Base-by-base conservation (phyloP, 2,329 filamentous ascomycete species). In the Arthrobotrys megalospora region DNA sequence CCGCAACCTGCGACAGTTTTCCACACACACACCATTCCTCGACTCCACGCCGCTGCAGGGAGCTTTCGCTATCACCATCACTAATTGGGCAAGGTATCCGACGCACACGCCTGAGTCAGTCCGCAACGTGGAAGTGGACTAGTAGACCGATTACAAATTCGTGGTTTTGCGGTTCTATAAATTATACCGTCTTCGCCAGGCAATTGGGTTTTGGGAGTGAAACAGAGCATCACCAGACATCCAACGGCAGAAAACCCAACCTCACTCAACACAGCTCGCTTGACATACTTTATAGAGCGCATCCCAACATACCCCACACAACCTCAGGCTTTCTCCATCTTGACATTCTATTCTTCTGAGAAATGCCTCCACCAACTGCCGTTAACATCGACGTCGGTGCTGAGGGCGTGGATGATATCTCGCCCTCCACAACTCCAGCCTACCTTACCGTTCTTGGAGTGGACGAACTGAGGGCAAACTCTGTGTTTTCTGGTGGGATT, bases 51-150 rank as follows among this genome's bases (percentile, higher is more conserved):
- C 48, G 38, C 48, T 66, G 60, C 69, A 65, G 34, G 64, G 19
- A 38, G 34, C 19, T 55, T 58, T 69, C 58, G 64, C 47, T 76
- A 76, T 76, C 72, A 65, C 65, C 72, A 67, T 67, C 70, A 67
- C 70, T 65, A 75, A 76, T 69, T 64, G 64, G 72, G 72, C 55
- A 76, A 65, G 58, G 72, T 58, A 69, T 69, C 72, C 72, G 72
- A 76, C 72, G 32, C 64, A 68, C 53, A 63, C 48, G 65, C 63
- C 53, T 58, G 72, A 69, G 41, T 75, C 70, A 75, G 70, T 53
- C 43, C 48, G 53, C 48, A 52, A 67, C 47, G 53, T 38, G 64
- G 48, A 58, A 60, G 64, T 14, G 72, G 47, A 38, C 41, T 65
- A 69, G 58, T 76, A 55, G 55, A 58, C 65, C 63, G 63, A 68